Evolutionary conservation across 2,329 filamentous ascomycete species (phyloP).

Genomic region (Ceratocystis huliohia): DNA sequence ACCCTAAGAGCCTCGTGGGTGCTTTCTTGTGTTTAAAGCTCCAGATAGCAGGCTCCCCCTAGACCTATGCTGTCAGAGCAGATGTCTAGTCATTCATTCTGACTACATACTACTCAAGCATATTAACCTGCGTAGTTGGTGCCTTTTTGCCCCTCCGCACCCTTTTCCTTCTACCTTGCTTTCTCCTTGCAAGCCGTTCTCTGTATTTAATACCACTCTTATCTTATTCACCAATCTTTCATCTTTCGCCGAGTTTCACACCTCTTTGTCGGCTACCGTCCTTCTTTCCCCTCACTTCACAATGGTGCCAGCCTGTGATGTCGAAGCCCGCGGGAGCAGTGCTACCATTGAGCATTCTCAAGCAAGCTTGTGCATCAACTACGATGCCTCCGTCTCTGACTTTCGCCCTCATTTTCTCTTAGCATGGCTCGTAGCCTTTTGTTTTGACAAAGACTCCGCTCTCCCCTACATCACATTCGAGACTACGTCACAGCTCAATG

Average conservation of each 20-base stretch:
- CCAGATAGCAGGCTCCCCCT: too few relatives aligned
- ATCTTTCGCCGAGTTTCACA: neutral
- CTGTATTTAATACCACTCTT: neutral
- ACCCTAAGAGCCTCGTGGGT: too few relatives aligned
- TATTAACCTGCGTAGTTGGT: neutral
- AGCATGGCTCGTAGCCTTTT: slow-evolving; percentile 24
- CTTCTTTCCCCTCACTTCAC: slow-evolving; percentile 7
- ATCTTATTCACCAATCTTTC: neutral
- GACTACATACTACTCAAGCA: neutral
- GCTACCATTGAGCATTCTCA: slow-evolving; percentile 7
- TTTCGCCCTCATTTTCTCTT: slow-evolving; percentile 23
- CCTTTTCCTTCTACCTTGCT: neutral
- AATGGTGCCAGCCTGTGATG: slow-evolving; percentile 17
- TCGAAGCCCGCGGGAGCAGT: slow-evolving; percentile 8
- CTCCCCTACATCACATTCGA: slow-evolving; percentile 22
- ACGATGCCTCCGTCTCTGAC: slow-evolving; percentile 10
- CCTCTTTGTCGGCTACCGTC: neutral
- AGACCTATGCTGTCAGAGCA: neutral
- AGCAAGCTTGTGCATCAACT: neutral
- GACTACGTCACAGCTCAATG: slow-evolving; percentile 1
- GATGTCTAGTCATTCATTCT: neutral
- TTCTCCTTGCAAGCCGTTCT: neutral
- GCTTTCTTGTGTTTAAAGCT: too few relatives aligned
- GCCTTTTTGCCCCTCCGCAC: neutral
- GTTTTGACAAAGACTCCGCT: slow-evolving; percentile 23